Evolutionary conservation across 2,329 filamentous ascomycete genomes (phyloP).

Genomic region (Aspergillus oerlinghausenensis): DNA sequence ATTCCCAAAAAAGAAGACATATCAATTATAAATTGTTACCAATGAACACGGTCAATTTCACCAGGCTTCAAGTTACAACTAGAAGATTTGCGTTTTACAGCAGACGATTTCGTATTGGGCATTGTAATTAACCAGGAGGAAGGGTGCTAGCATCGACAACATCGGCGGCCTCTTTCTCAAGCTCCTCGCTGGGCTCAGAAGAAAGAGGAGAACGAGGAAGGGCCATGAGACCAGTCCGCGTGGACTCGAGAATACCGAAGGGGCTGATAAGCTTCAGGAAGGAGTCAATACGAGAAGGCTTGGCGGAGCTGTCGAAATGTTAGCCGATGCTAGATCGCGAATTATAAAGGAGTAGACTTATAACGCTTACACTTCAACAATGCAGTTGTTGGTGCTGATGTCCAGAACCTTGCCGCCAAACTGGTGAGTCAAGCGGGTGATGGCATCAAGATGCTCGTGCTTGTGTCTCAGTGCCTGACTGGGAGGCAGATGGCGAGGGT

Average conservation of each 20-base stretch:
- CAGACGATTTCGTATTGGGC: constrained; percentile 9
- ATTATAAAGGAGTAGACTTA: neutral
- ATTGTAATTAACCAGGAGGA: constrained; percentile 68
- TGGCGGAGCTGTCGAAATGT: constrained; percentile 64
- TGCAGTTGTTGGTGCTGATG: constrained; percentile 97
- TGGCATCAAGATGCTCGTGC: constrained; percentile 93
- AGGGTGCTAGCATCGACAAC: constrained; percentile 92
- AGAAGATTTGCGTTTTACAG: constrained; percentile 19
- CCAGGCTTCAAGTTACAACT: neutral
- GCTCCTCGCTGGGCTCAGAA: constrained; percentile 63
- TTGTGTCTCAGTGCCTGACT: constrained; percentile 93
- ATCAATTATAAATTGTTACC: neutral
- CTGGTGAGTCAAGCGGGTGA: constrained; percentile 94
- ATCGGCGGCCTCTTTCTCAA: constrained; percentile 85
- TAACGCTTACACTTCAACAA: constrained; percentile 81
- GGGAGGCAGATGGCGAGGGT: constrained; percentile 78
- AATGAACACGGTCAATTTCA: neutral
- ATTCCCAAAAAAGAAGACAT: neutral
- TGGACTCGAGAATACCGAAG: constrained; percentile 95
- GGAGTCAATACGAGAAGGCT: constrained; percentile 88
- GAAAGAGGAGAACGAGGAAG: constrained; percentile 83
- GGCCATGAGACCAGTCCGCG: constrained; percentile 93
- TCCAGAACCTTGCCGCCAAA: constrained; percentile 97
- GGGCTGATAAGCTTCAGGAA: constrained; percentile 94
- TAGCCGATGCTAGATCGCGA: neutral